Base-by-base conservation (phyloP, 768 basidiomycete species). In the Kwoniella sp. region DNA sequence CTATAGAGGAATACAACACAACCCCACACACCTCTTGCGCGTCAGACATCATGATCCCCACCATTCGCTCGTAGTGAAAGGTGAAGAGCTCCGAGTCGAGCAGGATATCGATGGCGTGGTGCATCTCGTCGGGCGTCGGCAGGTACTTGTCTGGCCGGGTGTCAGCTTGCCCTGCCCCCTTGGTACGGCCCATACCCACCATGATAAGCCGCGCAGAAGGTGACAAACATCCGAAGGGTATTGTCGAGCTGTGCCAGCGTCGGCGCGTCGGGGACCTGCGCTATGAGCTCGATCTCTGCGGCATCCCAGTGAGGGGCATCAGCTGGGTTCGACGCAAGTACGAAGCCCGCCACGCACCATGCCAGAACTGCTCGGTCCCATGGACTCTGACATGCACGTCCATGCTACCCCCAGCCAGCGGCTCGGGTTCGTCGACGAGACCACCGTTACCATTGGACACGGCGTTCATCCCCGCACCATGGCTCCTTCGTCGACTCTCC, bases 31-130 rank as follows among this genome's bases (percentile, higher is more conserved):
- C 87, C 67, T 79, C 78, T 69, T 81, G 79, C 11, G 81, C 81
- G 62, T 88, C 84, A 41, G 84, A 80, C 31, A 86, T 77, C 41
- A 90, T 77, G 34, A 87, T 80, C 59, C 89, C 86, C 49, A 84
- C 82, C 88, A 92, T 92, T 28, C 93, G 79, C 67, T 91, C 90
- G 3, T 88, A 90, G 73, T 96, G 90, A 65, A 87, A 92, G 2
- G 81, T 74, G 64, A 96, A 95, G 33, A 98, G 80, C 66, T 92
- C 90, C 0, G 88, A 90, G 47, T 83, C 81, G 34, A 92, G 77
- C 11, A 98, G 76, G 26, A 86, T 74, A 33, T 80, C 77, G 61
- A 86, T 86, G 10, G 89, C 89, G 69, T 90, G 85, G 56, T 89
- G 83, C 39, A 96, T 79, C 63, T 93, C 89, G 22, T 86, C 73